A percentile compares a stretch with the other conserved stretches of the same genome.
phyloP scores from a whole-genome alignment of 2,329 filamentous ascomycete species.

The Magnaporthiopsis incrustans region DNA sequence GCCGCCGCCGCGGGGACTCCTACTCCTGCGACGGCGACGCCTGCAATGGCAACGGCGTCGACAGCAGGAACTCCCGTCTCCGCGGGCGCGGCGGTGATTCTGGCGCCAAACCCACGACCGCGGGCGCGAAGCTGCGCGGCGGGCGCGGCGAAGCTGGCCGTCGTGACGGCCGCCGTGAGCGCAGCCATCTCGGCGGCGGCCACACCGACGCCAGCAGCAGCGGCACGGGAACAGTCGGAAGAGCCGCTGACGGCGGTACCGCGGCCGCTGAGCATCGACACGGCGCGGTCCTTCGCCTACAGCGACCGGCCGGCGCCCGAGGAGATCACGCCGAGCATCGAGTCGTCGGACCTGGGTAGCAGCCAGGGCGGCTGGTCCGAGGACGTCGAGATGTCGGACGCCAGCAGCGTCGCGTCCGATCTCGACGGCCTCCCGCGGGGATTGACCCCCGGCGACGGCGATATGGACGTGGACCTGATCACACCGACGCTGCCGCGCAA shows the following conservation, averaged over 20 bases:
- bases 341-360: conserved; percentile 2
- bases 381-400: conserved; percentile 10
- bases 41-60: conserved; percentile 17
- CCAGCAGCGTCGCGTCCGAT: conserved; percentile 7
- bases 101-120: neutral
- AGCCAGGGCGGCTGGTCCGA: conserved; percentile 6
- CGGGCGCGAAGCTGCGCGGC: neutral
- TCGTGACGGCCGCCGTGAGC: neutral
- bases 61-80: conserved; percentile 19
- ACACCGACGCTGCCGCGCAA: conserved; percentile 9
- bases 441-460: conserved; percentile 19
- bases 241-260: conserved; percentile 1
- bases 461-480: conserved; percentile 14
- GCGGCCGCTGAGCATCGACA: neutral
- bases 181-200: neutral
- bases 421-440: neutral
- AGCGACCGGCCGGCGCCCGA: conserved; percentile 1
- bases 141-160: neutral
- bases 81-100: conserved; percentile 14
- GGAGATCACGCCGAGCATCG: conserved; percentile 9
- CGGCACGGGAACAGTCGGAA: neutral
- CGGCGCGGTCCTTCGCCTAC: neutral
- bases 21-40: neutral
- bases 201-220: neutral
- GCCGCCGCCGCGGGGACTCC: conserved; percentile 9